Conservation (phyloP, 179 eudicot species). For the Beta corolliflora region DNA sequence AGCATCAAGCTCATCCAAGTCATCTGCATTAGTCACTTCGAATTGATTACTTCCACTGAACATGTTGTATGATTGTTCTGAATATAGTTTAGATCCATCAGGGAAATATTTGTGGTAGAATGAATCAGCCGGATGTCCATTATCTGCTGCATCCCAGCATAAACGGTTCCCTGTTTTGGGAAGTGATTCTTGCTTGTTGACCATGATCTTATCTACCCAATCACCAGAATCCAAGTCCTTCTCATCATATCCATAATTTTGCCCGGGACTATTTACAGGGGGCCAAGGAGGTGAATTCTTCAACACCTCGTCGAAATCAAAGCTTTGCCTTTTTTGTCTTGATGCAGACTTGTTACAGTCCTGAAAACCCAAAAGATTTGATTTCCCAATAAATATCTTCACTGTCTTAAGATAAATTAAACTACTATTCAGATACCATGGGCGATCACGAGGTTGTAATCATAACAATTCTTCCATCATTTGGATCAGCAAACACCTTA, state of each 20-base stretch:
- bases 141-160: constrained; percentile 55
- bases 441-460: no score
- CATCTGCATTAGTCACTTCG: constrained; percentile 61
- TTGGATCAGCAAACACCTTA: background rate
- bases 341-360: constrained; percentile 44
- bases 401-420: no score
- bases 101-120: constrained; percentile 67
- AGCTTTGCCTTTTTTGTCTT: constrained; percentile 69
- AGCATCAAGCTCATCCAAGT: constrained; percentile 86
- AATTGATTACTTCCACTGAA: constrained; percentile 55
- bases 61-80: constrained; percentile 59
- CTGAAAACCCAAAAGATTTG: constrained; percentile 33
- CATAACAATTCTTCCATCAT: background rate
- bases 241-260: constrained; percentile 57
- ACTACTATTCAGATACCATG: background rate
- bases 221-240: constrained; percentile 71
- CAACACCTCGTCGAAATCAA: constrained; percentile 83
- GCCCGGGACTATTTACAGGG: constrained; percentile 54
- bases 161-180: constrained; percentile 44
- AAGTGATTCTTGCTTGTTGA: constrained; percentile 75
- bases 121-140: constrained; percentile 50
- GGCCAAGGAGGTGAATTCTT: constrained; percentile 97
- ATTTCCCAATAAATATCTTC: background rate
- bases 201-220: constrained; percentile 97
- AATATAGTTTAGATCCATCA: constrained; percentile 50